Evolutionary conservation across 2,329 filamentous ascomycete genomes (phyloP), one percentile per base, ranked within the genome.

Genomic region (Cryphonectria parasitica): DNA sequence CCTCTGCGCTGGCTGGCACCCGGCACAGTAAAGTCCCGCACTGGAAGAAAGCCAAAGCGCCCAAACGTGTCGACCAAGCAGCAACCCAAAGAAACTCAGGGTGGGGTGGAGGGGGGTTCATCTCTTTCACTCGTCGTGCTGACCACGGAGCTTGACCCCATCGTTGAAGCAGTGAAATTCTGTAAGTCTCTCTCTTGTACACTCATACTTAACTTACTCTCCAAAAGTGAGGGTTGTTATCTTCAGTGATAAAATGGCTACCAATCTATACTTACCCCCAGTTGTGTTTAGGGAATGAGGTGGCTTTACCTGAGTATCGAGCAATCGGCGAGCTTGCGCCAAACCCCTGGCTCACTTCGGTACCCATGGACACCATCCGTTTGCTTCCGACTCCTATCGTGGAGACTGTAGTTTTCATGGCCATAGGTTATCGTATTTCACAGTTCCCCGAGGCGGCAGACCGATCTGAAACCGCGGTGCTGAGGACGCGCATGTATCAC

Each of bases 361-460:
- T 65, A 17, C 43, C 63, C 13, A 17, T 65, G 43, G 25, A 36
- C 6, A 22, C 28, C 17, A 7, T 65, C 25, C 17, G 4, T 19
- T 0, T n/a, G 3, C 19, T 65, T 34, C 63, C 63, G 2, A 6
- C 3, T 19, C 10, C 63, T 25, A 7, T 54, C 28, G 22, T 54
- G 25, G 17, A 65, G 43, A 52, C 28, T 17, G 10, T 65, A 7
- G 63, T 65, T 6, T 65, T 65, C 43, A 65, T 65, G 63, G 28
- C 63, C 25, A 11, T 65, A 15, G 63, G 63, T 4, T 39, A 65
- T 19, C 63, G 77, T 79, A 76, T 39, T 75, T 76, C 22, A 4
- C 34, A 17, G 7, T 6, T n/a, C 1, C 13, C n/a, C 5, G 63
- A 34, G 28, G 63, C 10, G 13, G 17, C 43, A 36, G 63, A 54